phyloP scores from a whole-genome alignment of 352 stramenopile genomes.

The Pythium vanterpoolii region DNA sequence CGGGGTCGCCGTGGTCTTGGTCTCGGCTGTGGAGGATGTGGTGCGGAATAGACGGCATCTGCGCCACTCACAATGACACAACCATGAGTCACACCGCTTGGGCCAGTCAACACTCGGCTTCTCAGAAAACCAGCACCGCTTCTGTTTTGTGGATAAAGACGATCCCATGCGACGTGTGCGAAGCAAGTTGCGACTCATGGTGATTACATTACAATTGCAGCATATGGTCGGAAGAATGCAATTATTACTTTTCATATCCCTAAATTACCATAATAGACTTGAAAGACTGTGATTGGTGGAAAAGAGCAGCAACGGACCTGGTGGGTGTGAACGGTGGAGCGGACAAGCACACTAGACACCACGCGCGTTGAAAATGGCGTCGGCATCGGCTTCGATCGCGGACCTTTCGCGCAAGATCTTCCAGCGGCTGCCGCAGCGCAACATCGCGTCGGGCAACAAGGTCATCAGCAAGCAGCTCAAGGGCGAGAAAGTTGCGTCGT shows the following conservation, averaged over 20 bases:
- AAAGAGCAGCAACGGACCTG: not conserved
- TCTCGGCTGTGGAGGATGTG: too few relatives aligned
- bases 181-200: too few relatives aligned
- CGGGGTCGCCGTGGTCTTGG: too few relatives aligned
- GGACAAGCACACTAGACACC: not conserved
- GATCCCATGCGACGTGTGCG: too few relatives aligned
- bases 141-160: too few relatives aligned
- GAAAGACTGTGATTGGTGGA: constrained; percentile 1
- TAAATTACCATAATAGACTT: not conserved
- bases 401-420: constrained; percentile 87
- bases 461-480: constrained; percentile 88
- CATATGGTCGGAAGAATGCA: too few relatives aligned
- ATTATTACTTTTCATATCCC: not conserved
- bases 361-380: too few relatives aligned
- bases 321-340: constrained; percentile 3
- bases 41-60: too few relatives aligned
- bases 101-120: too few relatives aligned
- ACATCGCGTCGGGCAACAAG: constrained; percentile 83
- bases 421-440: constrained; percentile 80
- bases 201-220: not conserved
- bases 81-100: too few relatives aligned
- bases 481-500: constrained; percentile 81
- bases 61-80: too few relatives aligned
- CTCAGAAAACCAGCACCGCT: too few relatives aligned
- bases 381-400: constrained; percentile 54